Evolutionary conservation across 176 grass and related monocot species (phyloP), one percentile per base, ranked within the genome.

Genomic region (Cenchrus americanus): DNA sequence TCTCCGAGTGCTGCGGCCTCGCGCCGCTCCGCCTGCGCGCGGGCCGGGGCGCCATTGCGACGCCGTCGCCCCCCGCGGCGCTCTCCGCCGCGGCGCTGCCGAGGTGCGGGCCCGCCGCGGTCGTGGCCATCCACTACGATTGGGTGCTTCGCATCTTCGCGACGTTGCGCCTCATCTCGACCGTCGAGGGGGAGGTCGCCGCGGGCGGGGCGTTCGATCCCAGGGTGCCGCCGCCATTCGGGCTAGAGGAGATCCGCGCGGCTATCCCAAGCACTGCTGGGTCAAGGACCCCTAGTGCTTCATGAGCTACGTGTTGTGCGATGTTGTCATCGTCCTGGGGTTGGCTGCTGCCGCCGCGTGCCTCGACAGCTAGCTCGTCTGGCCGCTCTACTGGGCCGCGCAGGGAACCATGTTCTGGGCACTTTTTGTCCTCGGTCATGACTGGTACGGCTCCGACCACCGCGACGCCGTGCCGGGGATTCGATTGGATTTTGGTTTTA

Each of bases 321-420:
- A 97, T 77, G 88, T 94, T 19, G 44, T 87, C 24, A 85, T 92
- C 44, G 95, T 97, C 50, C 86, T 97, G 30, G 95, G 90, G 19
- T 86, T 97, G 48, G 95, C 92, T 52, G 95, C 95, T 1, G 90
- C 89, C 49, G 95, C 95, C 7, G 88, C 92, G 55, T 83, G 85
- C 64, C 1, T 86, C 71, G 88, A 97, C 73, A 92, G 82, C 89
- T 97, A 92, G 95, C 57, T 94, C 65, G 88, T 97, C 57, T 97
- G 95, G 95, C 95, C 95, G 40, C 88, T 97, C 73, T 97, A 97
- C 84, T 97, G 95, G 95, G 84, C 89, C 72, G 92, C 95, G 23
- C 95, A 97, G 85, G 95, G 95, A 9, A 97, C 95, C 79, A 93
- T 97, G 95, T 97, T 97, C 85, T 97, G 95, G 95, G 95, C 92